Evolutionary conservation across 1,139 yeast species (phyloP), one percentile per base, ranked within the genome.

Genomic region (Lodderomyces metapsilosis): DNA sequence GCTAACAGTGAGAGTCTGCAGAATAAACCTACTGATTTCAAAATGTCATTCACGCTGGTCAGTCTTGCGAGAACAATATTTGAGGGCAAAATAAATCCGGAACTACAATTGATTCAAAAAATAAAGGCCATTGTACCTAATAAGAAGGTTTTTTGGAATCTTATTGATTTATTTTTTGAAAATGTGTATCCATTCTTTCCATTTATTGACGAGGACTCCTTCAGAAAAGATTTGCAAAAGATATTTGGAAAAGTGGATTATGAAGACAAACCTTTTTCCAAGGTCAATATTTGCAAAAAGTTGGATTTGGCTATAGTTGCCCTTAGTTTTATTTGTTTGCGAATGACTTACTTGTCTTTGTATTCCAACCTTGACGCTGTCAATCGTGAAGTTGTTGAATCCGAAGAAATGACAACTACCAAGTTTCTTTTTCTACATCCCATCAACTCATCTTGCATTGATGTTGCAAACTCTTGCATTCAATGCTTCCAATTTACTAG

Each of bases 261-360:
- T 34, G 55, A 48, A 5, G 51, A 52, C n/a, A 41, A 37, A 5
- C 39, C 52, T 9, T 41, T 48, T 24, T 43, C 36, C 21, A 37
- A 35, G 37, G 40, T 61, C 16, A 49, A 56, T 31, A 47, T 66
- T 18, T 64, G 53, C 31, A 57, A 52, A 30, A 54, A 62, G 32
- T 42, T 62, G 33, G 72, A 67, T 44, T 57, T 64, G 38, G 70
- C 71, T 2, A 44, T 50, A 24, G 41, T 65, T 23, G 71, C 72
- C 0, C 52, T 57, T 4, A 49, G 66, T 25, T 49, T 66, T 11
- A 50, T 61, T 17, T 39, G 65, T 8, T 43, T 66, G 35, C 52
- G 71, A 37, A 43, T 66, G 27, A 44, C 66, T 3, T 66, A 64
- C 40, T 52, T 64, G 24, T 60, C 68, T 2, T 51, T 65, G 23